These are phyloP conservation scores for Rosa rugosa DNA, from an alignment of 306 rosid genomes.

Conservation along the genomic window DNA sequence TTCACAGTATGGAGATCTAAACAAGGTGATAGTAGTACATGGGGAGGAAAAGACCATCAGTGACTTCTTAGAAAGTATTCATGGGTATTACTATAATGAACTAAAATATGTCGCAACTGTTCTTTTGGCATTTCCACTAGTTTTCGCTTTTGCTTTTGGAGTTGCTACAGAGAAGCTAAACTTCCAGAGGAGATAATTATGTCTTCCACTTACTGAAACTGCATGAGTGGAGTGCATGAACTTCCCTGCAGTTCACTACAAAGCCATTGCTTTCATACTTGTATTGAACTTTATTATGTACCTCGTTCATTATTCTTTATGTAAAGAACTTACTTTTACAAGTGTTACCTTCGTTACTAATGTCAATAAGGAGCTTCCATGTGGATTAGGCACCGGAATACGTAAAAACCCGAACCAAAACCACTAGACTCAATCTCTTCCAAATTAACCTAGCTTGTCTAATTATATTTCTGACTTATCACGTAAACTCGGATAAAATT, in stretches of 20 bases:
- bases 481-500: too few relatives aligned
- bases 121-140: constrained; percentile 26
- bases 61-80: constrained; percentile 12
- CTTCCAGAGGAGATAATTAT: constrained; percentile 30
- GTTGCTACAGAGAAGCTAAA: constrained; percentile 31
- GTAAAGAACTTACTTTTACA: too few relatives aligned
- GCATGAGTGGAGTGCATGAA: not conserved
- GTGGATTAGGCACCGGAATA: too few relatives aligned
- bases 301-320: not conserved
- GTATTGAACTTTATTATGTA: not conserved
- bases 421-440: not conserved
- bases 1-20: too few relatives aligned
- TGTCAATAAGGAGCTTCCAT: too few relatives aligned
- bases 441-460: not conserved
- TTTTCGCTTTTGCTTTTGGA: constrained; percentile 22
- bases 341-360: too few relatives aligned
- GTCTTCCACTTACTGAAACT: not conserved
- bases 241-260: not conserved
- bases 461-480: too few relatives aligned
- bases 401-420: too few relatives aligned
- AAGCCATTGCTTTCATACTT: not conserved
- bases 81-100: constrained; percentile 20
- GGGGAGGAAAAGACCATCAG: constrained; percentile 18
- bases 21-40: not conserved
- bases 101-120: constrained; percentile 15